Evolutionary conservation across 192 early-diverging fungal species (phyloP).

Genomic region (Coemansia sp.): DNA sequence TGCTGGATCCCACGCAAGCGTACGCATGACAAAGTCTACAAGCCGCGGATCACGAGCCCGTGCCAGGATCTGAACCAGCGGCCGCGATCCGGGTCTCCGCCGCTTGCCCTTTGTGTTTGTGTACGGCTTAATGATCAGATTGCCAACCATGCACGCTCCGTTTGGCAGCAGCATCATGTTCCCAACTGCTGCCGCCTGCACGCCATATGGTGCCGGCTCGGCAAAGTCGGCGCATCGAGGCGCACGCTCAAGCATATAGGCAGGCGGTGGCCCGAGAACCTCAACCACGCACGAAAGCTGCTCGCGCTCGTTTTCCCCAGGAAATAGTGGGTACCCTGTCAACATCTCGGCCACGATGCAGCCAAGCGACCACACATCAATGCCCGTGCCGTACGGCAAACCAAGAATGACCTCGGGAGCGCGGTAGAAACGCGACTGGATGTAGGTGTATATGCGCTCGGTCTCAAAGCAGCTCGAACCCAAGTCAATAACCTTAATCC

Average conservation of each 20-base stretch:
- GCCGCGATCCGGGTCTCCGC: constrained; percentile 73
- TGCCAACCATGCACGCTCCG: constrained; percentile 33
- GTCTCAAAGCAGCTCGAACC: constrained; percentile 91
- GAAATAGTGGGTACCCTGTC: constrained; percentile 90
- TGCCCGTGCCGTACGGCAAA: constrained; percentile 80
- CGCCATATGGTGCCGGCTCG: constrained; percentile 47
- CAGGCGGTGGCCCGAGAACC: constrained; percentile 76
- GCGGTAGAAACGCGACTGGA: constrained; percentile 95
- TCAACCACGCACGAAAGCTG: constrained; percentile 96
- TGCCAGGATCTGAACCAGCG: constrained; percentile 66
- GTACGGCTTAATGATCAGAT: constrained; percentile 37
- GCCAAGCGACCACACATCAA: constrained; percentile 97
- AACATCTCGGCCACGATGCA: constrained; percentile 92
- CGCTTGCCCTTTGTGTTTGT: constrained; percentile 88
- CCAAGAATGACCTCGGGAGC: constrained; percentile 96
- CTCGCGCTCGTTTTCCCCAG: constrained; percentile 96
- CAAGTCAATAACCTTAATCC: constrained; percentile 98
- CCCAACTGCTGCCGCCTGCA: constrained; percentile 20
- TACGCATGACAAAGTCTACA: constrained; percentile 80
- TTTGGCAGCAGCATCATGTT: constrained; percentile 36
- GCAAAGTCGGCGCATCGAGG: constrained; percentile 84
- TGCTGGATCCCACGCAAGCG: constrained; percentile 89
- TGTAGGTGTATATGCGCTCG: constrained; percentile 96
- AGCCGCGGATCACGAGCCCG: constrained; percentile 75
- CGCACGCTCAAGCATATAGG: constrained; percentile 72